Evolutionary conservation across 2,329 filamentous ascomycete genomes (phyloP), one percentile per base, ranked within the genome.

Genomic region (Fusarium sp.): DNA sequence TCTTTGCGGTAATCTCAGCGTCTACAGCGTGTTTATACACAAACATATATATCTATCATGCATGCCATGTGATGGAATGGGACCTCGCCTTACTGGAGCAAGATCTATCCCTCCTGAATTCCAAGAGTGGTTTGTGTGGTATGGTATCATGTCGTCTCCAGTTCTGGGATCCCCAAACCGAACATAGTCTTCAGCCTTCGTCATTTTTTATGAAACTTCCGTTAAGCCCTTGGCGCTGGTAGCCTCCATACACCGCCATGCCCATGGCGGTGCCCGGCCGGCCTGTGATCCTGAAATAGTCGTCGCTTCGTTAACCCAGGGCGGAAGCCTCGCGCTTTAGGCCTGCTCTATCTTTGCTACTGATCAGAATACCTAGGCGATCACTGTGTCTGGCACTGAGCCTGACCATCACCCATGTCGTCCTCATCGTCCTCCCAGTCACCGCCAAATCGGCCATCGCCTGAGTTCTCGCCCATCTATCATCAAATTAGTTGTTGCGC

Each of bases 331-430:
- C 61, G 53, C 46, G 42, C 45, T 52, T 62, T 71, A 49, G 52
- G 33, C 58, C 49, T 59, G 20, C 55, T 57, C 41, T 65, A 53
- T 61, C 37, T 55, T 69, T 45, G 20, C 41, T 58, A 57, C 28
- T 41, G 23, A 45, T 41, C 37, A 33, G 33, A 41, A 37, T 20
- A 53, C 20, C 23, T 30, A 37, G n/a, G 15, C 46, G 40, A 75
- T 84, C 88, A 93, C 83, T 93, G 91, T 59, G 90, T 88, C 66
- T 90, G 88, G 75, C 92, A 94, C 78, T 94, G 92, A 30, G 91
- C 84, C 59, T 84, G 83, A 40, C 85, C 88, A 7, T 85, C 89
- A 1, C 88, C 90, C 30, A 89, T 89, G 3, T 91, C 91, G 28
- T 92, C 90, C 42, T 92, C 90, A 42, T 91, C 89, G 15, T 70